These are phyloP conservation scores for Backusella liffmaniae DNA, from an alignment of 192 early-diverging fungal species.

Conservation along the genomic window DNA sequence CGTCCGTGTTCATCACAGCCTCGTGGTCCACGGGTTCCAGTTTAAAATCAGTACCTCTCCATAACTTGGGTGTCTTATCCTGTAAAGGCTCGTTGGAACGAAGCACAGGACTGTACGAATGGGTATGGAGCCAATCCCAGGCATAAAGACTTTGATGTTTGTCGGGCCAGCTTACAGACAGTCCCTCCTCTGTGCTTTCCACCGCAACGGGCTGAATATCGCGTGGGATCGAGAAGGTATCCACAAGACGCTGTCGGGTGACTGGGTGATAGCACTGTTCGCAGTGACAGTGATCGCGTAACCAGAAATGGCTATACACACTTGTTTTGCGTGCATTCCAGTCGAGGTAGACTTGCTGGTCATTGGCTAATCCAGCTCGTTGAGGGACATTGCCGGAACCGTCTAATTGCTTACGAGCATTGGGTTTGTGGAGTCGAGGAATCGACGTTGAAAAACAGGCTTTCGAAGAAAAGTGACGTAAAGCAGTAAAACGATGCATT, in stretches of 20 bases:
- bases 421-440: slow-evolving; percentile 13
- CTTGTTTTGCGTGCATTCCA: slow-evolving; percentile 32
- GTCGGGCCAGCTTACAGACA: slow-evolving; percentile 56
- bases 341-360: slow-evolving; percentile 31
- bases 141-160: slow-evolving; percentile 58
- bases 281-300: slow-evolving; percentile 84
- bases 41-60: slow-evolving; percentile 20
- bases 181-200: slow-evolving; percentile 33
- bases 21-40: slow-evolving; percentile 54
- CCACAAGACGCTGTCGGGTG: slow-evolving; percentile 75
- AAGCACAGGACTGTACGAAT: slow-evolving; percentile 65
- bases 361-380: slow-evolving; percentile 24
- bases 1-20: slow-evolving; percentile 65
- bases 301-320: slow-evolving; percentile 68
- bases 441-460: slow-evolving; percentile 11
- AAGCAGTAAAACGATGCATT: neutral
- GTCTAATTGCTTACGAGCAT: slow-evolving; percentile 12
- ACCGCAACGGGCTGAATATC: slow-evolving; percentile 51
- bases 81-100: slow-evolving; percentile 12
- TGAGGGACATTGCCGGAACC: slow-evolving; percentile 16
- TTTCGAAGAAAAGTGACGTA: neutral
- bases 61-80: slow-evolving; percentile 14
- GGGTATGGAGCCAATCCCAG: slow-evolving; percentile 60
- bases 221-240: slow-evolving; percentile 65
- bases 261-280: slow-evolving; percentile 70